Percentiles rank a stretch among this genome's conserved stretches.
Evolutionary conservation across 768 basidiomycete species (phyloP).

Genomic region (Hygrophoropsis aurantiaca): DNA sequence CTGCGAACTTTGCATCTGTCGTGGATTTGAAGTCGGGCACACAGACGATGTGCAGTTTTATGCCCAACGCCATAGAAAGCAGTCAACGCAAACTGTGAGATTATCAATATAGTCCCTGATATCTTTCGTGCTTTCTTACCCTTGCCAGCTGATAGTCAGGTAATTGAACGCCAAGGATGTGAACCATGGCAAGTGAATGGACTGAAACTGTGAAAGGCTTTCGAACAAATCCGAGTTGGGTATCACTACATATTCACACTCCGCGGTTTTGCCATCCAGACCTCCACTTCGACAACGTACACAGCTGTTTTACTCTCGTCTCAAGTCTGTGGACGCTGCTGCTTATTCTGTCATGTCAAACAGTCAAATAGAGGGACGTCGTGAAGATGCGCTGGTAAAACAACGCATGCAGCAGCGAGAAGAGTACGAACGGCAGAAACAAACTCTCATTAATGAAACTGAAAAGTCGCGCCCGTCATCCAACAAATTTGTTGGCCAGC

Average conservation of each 20-base stretch:
- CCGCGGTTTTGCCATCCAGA: constrained; percentile 16
- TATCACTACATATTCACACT: constrained; percentile 19
- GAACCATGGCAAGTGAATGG: constrained; percentile 58
- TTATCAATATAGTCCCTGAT: not conserved
- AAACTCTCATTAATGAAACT: constrained; percentile 81
- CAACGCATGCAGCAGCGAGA: constrained; percentile 78
- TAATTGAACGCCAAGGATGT: constrained; percentile 83
- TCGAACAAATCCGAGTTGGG: not conserved
- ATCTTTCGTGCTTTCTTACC: constrained; percentile 44
- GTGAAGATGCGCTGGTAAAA: constrained; percentile 83
- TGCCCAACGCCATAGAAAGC: constrained; percentile 87
- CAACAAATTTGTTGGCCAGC: constrained; percentile 89
- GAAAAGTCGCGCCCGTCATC: constrained; percentile 88
- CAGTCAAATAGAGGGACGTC: constrained; percentile 79
- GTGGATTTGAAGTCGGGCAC: constrained; percentile 92
- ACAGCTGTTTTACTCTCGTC: constrained; percentile 5
- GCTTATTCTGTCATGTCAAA: constrained; percentile 56
- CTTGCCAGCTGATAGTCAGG: constrained; percentile 74
- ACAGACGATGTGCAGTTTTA: constrained; percentile 73
- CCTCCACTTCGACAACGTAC: constrained; percentile 9
- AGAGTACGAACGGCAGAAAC: constrained; percentile 80
- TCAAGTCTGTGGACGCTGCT: too few relatives aligned
- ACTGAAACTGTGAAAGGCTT: constrained; percentile 2
- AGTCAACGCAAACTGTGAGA: constrained; percentile 78
- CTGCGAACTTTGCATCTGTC: constrained; percentile 78